Evolutionary conservation across 164 flowering plant genomes (phyloP), one percentile per base, ranked within the genome.

Genomic region (Chloranthus sessilifolius): DNA sequence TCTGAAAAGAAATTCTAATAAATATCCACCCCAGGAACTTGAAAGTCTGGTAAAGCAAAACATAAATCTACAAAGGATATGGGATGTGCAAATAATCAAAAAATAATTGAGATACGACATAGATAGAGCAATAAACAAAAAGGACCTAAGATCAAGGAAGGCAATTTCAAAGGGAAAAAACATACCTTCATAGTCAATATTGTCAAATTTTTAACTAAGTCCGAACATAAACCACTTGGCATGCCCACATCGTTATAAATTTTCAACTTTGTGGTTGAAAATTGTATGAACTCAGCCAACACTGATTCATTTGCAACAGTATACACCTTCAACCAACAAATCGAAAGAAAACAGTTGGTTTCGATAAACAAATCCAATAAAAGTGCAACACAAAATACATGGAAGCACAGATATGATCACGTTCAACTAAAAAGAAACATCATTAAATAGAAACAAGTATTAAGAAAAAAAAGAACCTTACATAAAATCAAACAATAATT

Each of bases 291-390:
- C 50, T 66, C 59, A 8, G 80, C 72, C 68, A 85, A 55, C 2
- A 71, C 81, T 20, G 88, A 73, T 61, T 79, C 82, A 58, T 63
- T 68, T 3, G 30, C 53, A 52, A 80, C 78, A 16, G 94, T 80
- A 55, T 71, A 82, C 33, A 81, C 77, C 88, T 81, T 52, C 44
- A 70, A 30, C 12, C 12, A 31, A 29, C 25, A 56, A 3, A 40
- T 24, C 28, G 27, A 35, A 54, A 35, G 10, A 12, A 33, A 17
- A 2, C 5, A 40, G 20, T 47, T 38, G 9, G 16, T 16, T 22
- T 10, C 21, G 24, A 22, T 34, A 15, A 29, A 16, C 25, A 17
- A 28, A 39, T 15, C n/a, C n/a, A n/a, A n/a, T n/a, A n/a, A n/a
- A n/a, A n/a, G n/a, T n/a, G n/a, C n/a, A n/a, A n/a, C n/a, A n/a